A percentile compares a stretch with the other conserved stretches of the same genome.
Conservation (phyloP, 805 yeast genomes). For the Wickerhamiella musiphila region DNA sequence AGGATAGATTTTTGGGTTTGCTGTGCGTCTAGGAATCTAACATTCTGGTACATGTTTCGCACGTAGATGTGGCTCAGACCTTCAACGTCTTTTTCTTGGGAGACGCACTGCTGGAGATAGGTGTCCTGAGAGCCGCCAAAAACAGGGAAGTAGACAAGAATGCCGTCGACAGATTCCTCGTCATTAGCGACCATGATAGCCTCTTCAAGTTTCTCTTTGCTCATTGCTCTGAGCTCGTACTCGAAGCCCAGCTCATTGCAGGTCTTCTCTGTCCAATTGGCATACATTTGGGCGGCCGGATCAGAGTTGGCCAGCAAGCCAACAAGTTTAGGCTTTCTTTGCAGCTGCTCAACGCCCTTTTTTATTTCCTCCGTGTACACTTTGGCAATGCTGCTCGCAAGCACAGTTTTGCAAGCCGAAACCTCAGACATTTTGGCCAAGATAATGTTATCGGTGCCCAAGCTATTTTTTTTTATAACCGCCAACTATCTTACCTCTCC, state of each 20-base stretch:
- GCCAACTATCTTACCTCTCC: no score
- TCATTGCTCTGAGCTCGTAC: slow-evolving; percentile 57
- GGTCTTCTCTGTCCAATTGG: slow-evolving; percentile 90
- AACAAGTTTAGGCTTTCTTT: slow-evolving; percentile 55
- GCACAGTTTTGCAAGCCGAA: slow-evolving; percentile 33
- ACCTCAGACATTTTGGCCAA: slow-evolving; percentile 1
- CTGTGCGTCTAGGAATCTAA: slow-evolving; percentile 58
- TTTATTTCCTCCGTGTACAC: slow-evolving; percentile 58
- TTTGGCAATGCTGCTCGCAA: slow-evolving; percentile 80
- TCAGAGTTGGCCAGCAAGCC: slow-evolving; percentile 86
- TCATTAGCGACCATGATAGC: slow-evolving; percentile 66
- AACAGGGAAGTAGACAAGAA: slow-evolving; percentile 95
- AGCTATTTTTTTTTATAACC: not conserved
- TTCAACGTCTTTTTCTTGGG: slow-evolving; percentile 89
- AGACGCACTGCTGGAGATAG: slow-evolving; percentile 81
- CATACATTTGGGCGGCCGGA: slow-evolving; percentile 91
- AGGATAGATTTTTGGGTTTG: slow-evolving; percentile 62
- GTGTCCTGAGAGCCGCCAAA: slow-evolving; percentile 92
- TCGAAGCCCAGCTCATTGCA: slow-evolving; percentile 71
- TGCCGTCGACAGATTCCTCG: slow-evolving; percentile 66
- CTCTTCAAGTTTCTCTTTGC: slow-evolving; percentile 73
- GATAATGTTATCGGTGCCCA: not conserved
- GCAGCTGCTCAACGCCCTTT: slow-evolving; percentile 34
- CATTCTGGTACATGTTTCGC: slow-evolving; percentile 88
- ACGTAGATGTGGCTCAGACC: slow-evolving; percentile 82